Evolutionary conservation across 2,329 filamentous ascomycete species (phyloP), one percentile per base, ranked within the genome.

Genomic region (Basipetospora chlamydospora): DNA sequence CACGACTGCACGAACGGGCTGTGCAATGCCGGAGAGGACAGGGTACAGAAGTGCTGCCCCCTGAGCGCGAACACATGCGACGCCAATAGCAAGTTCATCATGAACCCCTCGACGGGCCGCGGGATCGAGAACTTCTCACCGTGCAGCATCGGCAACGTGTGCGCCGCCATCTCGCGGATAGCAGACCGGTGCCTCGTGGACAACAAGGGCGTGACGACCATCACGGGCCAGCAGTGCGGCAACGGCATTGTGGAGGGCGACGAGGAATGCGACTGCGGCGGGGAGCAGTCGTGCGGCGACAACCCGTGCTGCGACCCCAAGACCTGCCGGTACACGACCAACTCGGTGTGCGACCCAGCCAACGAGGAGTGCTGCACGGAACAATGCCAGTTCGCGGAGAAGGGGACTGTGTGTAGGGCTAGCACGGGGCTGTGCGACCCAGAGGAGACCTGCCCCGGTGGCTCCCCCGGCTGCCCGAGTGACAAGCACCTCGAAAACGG

Each of bases 261-360:
- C 43, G 90, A 98, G 58, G 81, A 98, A 37, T 98, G 90, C 58
- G 90, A 98, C 57, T 98, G 90, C 50, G 90, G 90, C 43, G 88
- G 88, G 38, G 60, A 64, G 11, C 57, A 63, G 11, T 73, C 72
- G 26, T 98, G 90, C 53, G 73, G 65, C 17, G 58, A 66, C 49
- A 90, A 96, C 58, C 51, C 55, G 11, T 98, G 90, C 64, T 98
- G 90, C 59, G 69, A 98, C 47, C 59, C 86, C 2, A 70, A 59
- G 3, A 96, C 90, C 0, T 98, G 90, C 72, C 83, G 77, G 49
- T 95, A 93, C 64, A 80, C 68, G 37, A 54, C 59, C 38, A 70
- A 66, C 44, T 77, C 88, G 20, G 73, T 86, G 25, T 98, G 90
- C 56, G 83, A 90, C 53, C 70, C 75, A 10, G 61, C 66, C 45